These are phyloP conservation scores for Pseudogymnoascus sp. DNA, from an alignment of 2,329 filamentous ascomycete genomes.

Conservation along the genomic window DNA sequence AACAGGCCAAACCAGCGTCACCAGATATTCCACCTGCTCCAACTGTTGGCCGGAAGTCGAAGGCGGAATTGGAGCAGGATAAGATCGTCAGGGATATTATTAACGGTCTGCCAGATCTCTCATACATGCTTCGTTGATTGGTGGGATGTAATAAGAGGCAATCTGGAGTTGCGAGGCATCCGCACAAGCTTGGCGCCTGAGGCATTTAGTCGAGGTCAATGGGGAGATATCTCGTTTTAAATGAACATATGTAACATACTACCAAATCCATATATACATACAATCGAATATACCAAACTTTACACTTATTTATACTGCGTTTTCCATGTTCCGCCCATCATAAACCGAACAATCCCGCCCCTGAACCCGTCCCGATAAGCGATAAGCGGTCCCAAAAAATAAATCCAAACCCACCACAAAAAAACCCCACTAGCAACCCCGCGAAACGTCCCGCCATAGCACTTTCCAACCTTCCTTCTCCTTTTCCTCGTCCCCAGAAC, in stretches of 20 bases:
- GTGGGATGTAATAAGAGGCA: not conserved
- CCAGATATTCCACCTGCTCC: slow-evolving; percentile 8
- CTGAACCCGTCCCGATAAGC: not conserved
- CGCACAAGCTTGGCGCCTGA: not conserved
- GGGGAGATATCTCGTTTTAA: not conserved
- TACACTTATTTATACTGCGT: not conserved
- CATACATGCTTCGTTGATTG: slow-evolving; percentile 26
- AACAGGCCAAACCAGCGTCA: not conserved
- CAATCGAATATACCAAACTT: not conserved
- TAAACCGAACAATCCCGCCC: not conserved
- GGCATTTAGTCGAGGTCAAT: too few relatives aligned
- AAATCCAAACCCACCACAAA: slow-evolving; percentile 4
- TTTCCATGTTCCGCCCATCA: not conserved
- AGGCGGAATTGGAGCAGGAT: slow-evolving; percentile 26
- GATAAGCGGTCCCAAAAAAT: not conserved
- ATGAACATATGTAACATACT: not conserved
- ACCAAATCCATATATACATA: not conserved
- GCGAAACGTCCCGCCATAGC: not conserved
- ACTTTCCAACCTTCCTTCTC: not conserved
- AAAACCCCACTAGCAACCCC: slow-evolving; percentile 2
- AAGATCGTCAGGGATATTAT: slow-evolving; percentile 25
- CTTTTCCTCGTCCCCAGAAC: not conserved
- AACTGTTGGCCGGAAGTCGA: slow-evolving; percentile 16
- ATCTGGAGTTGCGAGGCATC: not conserved
- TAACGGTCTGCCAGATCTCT: slow-evolving; percentile 27